A percentile compares a stretch with the other conserved stretches of the same genome.
Evolutionary conservation across 2,329 filamentous ascomycete genomes (phyloP).

Genomic region (Trichoderma harzianum): DNA sequence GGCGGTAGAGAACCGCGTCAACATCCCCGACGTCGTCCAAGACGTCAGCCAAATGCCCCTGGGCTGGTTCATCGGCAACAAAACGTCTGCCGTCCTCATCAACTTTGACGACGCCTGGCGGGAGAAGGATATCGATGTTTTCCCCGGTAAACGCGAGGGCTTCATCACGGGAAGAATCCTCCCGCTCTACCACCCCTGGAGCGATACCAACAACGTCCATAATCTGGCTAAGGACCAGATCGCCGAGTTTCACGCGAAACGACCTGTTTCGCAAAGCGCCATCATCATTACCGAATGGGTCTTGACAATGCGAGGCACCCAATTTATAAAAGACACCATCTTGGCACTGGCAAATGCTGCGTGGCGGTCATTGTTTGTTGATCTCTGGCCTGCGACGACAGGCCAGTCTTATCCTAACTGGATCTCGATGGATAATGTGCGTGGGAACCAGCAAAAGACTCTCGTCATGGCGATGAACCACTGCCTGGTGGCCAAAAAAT

Average conservation of each 20-base stretch:
- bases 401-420: constrained; percentile 32
- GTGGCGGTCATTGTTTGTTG: constrained; percentile 25
- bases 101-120: constrained; percentile 27
- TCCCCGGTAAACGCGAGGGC: constrained; percentile 28
- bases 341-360: constrained; percentile 17
- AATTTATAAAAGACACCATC: constrained; percentile 2
- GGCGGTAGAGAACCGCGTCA: constrained; percentile 23
- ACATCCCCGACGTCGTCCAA: constrained; percentile 21
- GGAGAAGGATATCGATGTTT: constrained; percentile 12
- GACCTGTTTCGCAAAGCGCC: constrained; percentile 15
- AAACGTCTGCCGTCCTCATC: constrained; percentile 28
- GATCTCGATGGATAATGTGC: constrained; percentile 31
- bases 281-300: constrained; percentile 30
- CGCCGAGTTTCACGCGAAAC: constrained; percentile 12
- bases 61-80: constrained; percentile 26
- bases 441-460: constrained; percentile 25
- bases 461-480: constrained; percentile 31
- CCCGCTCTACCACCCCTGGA: constrained; percentile 27
- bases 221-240: constrained; percentile 26
- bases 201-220: constrained; percentile 19
- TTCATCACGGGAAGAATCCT: constrained; percentile 28
- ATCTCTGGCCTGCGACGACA: constrained; percentile 26
- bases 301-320: constrained; percentile 22
- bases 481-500: constrained; percentile 29
- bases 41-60: constrained; percentile 29